phyloP scores from a whole-genome alignment of 257 asterid species.

The Scutellaria baicalensis region DNA sequence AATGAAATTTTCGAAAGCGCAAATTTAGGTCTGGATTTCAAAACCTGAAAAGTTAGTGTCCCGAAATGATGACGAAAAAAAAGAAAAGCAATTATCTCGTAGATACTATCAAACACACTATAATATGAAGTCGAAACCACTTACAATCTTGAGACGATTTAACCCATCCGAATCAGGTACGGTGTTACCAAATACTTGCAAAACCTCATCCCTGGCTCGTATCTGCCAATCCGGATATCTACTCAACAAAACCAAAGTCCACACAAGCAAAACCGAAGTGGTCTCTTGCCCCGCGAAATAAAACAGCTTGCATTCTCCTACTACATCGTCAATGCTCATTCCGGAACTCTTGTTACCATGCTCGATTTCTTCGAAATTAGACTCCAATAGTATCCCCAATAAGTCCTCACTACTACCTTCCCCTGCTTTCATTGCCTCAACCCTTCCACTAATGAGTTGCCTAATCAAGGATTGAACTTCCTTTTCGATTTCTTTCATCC shows the following conservation, averaged over 20 bases:
- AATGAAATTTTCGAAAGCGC: too few relatives aligned
- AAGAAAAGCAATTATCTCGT: not conserved
- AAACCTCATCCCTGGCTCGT: constrained; percentile 38
- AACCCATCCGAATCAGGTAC: constrained; percentile 25
- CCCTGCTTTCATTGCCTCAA: constrained; percentile 25
- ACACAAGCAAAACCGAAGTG: constrained; percentile 29
- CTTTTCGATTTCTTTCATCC: constrained; percentile 26
- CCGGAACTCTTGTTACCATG: constrained; percentile 25
- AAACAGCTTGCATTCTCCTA: constrained; percentile 45
- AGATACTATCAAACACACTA: not conserved
- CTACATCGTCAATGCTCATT: constrained; percentile 24
- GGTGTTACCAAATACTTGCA: constrained; percentile 19
- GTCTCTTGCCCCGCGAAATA: constrained; percentile 51
- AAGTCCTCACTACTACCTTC: constrained; percentile 22
- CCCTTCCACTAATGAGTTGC: constrained; percentile 20
- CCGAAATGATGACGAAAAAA: not conserved
- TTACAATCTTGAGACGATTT: constrained; percentile 38
- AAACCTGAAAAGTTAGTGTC: too few relatives aligned
- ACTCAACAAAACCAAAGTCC: constrained; percentile 38
- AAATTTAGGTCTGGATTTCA: too few relatives aligned
- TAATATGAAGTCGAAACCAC: not conserved
- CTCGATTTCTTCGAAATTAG: constrained; percentile 23
- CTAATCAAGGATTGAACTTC: constrained; percentile 20
- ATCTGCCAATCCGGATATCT: constrained; percentile 38
- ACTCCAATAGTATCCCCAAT: constrained; percentile 21